Base-by-base conservation (phyloP, 2,329 filamentous ascomycete species). In the Calycina marina region DNA sequence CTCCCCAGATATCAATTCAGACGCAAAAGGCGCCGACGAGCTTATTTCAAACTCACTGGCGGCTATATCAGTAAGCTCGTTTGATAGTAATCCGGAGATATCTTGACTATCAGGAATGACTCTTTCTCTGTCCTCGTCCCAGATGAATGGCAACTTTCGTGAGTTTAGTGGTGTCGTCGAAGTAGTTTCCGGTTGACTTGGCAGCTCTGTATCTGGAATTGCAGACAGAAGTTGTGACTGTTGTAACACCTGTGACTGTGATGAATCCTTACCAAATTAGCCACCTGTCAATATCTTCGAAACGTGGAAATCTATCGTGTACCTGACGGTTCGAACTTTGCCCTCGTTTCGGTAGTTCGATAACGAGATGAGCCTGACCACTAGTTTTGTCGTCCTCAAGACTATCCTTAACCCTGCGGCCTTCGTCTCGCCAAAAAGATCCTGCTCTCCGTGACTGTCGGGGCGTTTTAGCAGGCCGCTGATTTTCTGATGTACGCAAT, bases 361-460 rank as follows among this genome's bases (percentile, higher is more conserved):
- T 33, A 11, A 16, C 24, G 17, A 36, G 11, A 4, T 29, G 12
- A 25, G 13, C 17, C 18, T 26, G 15, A 4, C 15, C 31, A 11
- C n/a, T 14, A 16, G 28, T 39, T 15, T 40, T 22, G n/a, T 41
- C 40, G 14, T 45, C 40, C 32, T 48, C 43, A 43, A 46, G 47
- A 17, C 38, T 45, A 38, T 49, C 45, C 20, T 40, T 41, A 10
- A 49, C 45, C 11, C 13, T 36, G 11, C 13, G 13, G 12, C 11
- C 25, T 22, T 24, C 13, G 26, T 6, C 18, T 22, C 18, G 14
- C 28, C 20, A 30, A 14, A 14, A 13, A 18, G 36, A 38, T 26
- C 27, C 36, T 10, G 34, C 33, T 11, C 30, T 32, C 5, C 35
- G 28, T 4, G 12, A 25, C 18, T n/a, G n/a, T n/a, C n/a, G n/a